Evolutionary conservation across 352 stramenopile genomes (phyloP).

Genomic region (Pythium monospermum): DNA sequence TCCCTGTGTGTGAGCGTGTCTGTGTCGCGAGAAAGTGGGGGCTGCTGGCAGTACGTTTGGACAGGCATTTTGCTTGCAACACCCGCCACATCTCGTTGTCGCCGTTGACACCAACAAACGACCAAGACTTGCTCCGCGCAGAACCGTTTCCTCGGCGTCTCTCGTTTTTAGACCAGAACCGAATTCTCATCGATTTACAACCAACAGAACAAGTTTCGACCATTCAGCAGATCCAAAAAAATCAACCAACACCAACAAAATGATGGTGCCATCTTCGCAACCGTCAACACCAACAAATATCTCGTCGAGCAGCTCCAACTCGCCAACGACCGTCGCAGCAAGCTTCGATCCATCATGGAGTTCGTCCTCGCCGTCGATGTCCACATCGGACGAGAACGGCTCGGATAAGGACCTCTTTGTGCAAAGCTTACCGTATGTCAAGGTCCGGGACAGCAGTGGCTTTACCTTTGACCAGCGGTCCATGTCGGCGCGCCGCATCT

Average conservation of each 20-base stretch:
- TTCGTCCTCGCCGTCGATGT: neutral
- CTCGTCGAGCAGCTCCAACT: neutral
- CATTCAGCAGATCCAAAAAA: neutral
- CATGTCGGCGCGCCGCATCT: slow-evolving; percentile 35
- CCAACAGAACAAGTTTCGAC: neutral
- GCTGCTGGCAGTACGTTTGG: slow-evolving; percentile 6
- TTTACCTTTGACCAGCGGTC: slow-evolving; percentile 30
- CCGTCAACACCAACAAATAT: neutral
- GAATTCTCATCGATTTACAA: too few species aligned
- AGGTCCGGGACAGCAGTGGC: slow-evolving; percentile 32
- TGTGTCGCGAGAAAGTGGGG: slow-evolving; percentile 12
- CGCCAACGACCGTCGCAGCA: neutral
- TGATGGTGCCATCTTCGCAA: neutral
- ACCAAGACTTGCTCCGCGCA: neutral
- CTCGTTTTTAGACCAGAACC: neutral
- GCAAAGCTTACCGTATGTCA: slow-evolving; percentile 72
- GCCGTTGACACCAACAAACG: neutral
- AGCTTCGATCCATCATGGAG: neutral
- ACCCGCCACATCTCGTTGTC: neutral
- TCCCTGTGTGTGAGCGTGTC: neutral
- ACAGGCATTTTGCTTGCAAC: slow-evolving; percentile 14
- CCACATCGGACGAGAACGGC: neutral
- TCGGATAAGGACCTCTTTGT: slow-evolving; percentile 18
- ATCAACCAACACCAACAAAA: neutral
- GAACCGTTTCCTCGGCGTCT: neutral